Conservation (phyloP, 768 basidiomycete species). For the Tricholoma saponaceum region DNA sequence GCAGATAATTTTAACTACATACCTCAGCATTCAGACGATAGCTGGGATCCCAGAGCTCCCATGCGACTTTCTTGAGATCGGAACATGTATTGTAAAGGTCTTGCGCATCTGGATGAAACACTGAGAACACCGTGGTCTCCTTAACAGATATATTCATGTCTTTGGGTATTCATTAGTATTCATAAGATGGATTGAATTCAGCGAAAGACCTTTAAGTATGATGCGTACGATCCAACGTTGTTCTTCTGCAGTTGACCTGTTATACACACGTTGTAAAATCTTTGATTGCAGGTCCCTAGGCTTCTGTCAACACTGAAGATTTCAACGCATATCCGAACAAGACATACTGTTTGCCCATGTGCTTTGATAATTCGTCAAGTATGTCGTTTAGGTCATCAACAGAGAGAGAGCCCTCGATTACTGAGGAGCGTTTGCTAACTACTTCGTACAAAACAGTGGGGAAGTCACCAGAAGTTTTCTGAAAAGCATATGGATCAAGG, state of each 20-base stretch:
- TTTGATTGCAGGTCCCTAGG: constrained; percentile 70
- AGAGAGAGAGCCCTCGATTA: constrained; percentile 67
- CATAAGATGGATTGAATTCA: neutral
- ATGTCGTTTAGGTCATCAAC: constrained; percentile 82
- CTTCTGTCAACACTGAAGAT: constrained; percentile 7
- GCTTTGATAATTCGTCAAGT: constrained; percentile 72
- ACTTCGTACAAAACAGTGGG: constrained; percentile 84
- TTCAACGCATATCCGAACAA: neutral
- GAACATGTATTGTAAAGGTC: constrained; percentile 96
- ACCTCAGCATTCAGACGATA: constrained; percentile 62
- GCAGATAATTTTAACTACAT: neutral
- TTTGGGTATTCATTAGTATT: constrained; percentile 22
- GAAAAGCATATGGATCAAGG: constrained; percentile 1
- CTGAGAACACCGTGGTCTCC: constrained; percentile 87
- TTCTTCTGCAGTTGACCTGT: constrained; percentile 78
- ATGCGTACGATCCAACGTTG: constrained; percentile 97
- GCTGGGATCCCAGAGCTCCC: constrained; percentile 78
- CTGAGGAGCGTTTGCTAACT: constrained; percentile 78
- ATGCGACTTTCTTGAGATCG: constrained; percentile 90
- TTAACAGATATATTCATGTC: constrained; percentile 92
- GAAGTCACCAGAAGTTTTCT: constrained; percentile 84
- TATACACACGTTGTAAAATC: constrained; percentile 73
- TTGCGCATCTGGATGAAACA: constrained; percentile 93
- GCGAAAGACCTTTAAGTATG: constrained; percentile 77
- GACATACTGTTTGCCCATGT: constrained; percentile 70